phyloP scores from a whole-genome alignment of 2,329 filamentous ascomycete species.

The Aquanectria penicillioides region DNA sequence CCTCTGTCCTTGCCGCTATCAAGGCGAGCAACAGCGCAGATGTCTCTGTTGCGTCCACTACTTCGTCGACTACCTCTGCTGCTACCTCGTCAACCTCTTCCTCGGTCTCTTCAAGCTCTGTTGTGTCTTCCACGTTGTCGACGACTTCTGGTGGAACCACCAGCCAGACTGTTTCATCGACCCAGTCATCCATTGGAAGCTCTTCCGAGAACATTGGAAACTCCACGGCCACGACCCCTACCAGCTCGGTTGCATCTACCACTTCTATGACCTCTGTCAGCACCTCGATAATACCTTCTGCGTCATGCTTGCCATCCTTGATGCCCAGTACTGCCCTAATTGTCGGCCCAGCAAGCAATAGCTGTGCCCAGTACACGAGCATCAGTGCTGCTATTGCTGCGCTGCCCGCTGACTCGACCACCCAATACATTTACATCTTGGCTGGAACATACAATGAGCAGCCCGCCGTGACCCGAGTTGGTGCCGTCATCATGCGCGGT shows the following conservation, averaged over 20 bases:
- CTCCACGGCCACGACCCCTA: too few relatives aligned
- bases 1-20: constrained; percentile 30
- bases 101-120: background rate
- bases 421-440: constrained; percentile 55
- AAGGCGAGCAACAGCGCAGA: constrained; percentile 32
- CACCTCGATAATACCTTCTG: background rate
- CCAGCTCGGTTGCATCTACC: background rate
- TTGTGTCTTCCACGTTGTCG: background rate
- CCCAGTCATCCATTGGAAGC: background rate
- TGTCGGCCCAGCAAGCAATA: constrained; percentile 50
- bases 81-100: background rate
- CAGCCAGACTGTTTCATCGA: background rate
- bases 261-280: background rate
- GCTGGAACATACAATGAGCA: constrained; percentile 57
- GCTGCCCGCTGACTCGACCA: constrained; percentile 44
- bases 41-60: background rate
- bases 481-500: constrained; percentile 55
- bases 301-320: constrained; percentile 28
- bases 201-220: too few relatives aligned
- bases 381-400: constrained; percentile 50
- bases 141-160: background rate
- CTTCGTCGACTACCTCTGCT: background rate
- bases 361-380: constrained; percentile 53
- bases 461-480: constrained; percentile 49
- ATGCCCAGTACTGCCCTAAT: constrained; percentile 47